Base-by-base conservation (phyloP, 768 basidiomycete genomes). In the Pisolithus tinctorius region DNA sequence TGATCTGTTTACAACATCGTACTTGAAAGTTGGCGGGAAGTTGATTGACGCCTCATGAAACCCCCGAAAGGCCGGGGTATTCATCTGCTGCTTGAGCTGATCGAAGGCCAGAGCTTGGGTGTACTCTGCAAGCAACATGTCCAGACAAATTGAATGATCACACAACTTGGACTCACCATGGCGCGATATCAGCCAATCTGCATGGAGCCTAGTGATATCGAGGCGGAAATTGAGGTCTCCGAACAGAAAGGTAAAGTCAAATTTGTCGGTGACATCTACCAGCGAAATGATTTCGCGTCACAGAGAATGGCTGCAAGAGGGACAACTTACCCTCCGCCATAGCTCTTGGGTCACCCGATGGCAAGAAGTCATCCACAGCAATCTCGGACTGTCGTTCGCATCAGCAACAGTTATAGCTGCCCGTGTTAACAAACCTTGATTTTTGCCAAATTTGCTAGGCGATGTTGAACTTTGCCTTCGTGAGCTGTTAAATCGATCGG, bases 11-110 rank as follows among this genome's bases (percentile, higher is more conserved):
- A 76, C 63, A 6, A 94, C 86, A 58, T 94, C 86, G 61, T 92
- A 93, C 61, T 96, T 96, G 78, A 94, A 97, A 0, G 94, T 96
- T 0, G 93, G 93, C 4, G 91, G 82, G 56, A 97, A 97, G 59
- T 84, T 64, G 53, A 96, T 96, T 0, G 74, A 69, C 0, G 77
- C 90, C 65, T 97, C 94, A 7, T 71, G 60, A 60, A 96, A 96
- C 7, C 91, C 92, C 14, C 72, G 71, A 58, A 97, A 92, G 3
- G 80, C 80, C 7, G 77, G 67, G 9, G 78, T 76, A n/a, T 75
- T 72, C 84, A 96, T 92, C n/a, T 88, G 71, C 25, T 77, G 78
- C 34, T 78, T 78, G 6, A 97, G 74, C 64, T 97, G 93, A 64
- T 97, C 94, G 63, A 96, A 97, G 10, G 82, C 84, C 10, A 96